Evolutionary conservation across 1,139 yeast genomes (phyloP), one percentile per base, ranked within the genome.

Genomic region (Yamadazyma mexicana): DNA sequence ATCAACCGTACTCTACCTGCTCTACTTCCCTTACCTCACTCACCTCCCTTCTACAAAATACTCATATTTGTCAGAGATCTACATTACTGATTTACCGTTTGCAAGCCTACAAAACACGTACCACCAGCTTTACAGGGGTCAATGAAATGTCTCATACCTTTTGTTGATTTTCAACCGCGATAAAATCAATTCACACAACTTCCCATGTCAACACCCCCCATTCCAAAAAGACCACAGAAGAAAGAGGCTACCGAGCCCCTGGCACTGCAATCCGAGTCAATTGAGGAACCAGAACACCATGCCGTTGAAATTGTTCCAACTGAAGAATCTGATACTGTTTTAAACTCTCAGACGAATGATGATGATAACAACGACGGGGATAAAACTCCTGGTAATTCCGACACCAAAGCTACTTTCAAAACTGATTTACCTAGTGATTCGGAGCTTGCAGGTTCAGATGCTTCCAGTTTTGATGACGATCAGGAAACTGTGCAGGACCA

Each of bases 341-440:
- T 33, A 14, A 33, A 33, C n/a, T 33, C 31, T 33, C 31, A 33
- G 16, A 25, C 10, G 3, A 25, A 17, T 15, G 35, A 33, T 23
- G 34, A 23, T 9, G 35, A 33, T 17, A 25, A n/a, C 5, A 33
- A 35, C 24, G 72, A 66, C 44, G 71, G 68, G 1, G 71, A 65
- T 26, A 61, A 54, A 33, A 66, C 72, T 1, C 71, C 71, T 2
- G 69, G 67, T 2, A 65, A 61, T 33, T 54, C 66, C 0, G 59
- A 58, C 17, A 60, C 66, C 1, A 64, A 61, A 40, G 55, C 54
- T 6, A 46, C 63, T 3, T 61, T 66, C 47, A 66, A 66, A 44
- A 61, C 62, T 38, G 65, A 62, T 12, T 49, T 54, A 2, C 33
- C 42, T 5, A 34, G 44, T 8, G 61, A 51, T 27, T 56, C 55